Conservation (phyloP, 148 eudicot genomes). For the Rhododendron simsii region DNA sequence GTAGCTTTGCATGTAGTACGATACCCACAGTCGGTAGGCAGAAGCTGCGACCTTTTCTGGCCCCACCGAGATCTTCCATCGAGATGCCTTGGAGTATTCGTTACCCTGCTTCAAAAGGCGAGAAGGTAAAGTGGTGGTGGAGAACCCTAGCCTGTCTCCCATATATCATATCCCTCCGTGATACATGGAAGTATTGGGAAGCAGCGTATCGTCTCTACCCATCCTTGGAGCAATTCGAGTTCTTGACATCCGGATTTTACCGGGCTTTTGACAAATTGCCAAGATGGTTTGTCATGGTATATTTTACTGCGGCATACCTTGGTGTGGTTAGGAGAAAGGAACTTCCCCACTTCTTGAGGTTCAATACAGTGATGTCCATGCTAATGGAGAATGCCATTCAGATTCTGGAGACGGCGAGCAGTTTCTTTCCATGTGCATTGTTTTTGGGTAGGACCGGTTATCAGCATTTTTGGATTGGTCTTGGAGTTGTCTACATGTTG, state of each 20-base stretch:
- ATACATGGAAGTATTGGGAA: constrained; percentile 84
- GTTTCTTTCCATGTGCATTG: constrained; percentile 64
- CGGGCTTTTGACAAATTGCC: constrained; percentile 57
- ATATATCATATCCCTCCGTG: constrained; percentile 74
- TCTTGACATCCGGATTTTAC: constrained; percentile 60
- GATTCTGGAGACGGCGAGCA: constrained; percentile 53
- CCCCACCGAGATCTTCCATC: constrained; percentile 49
- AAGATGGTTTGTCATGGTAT: constrained; percentile 67
- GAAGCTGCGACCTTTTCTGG: not conserved
- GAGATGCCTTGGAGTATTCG: constrained; percentile 58
- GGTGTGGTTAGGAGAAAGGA: constrained; percentile 77
- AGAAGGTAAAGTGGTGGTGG: constrained; percentile 88
- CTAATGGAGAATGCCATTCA: constrained; percentile 74
- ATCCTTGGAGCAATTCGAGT: constrained; percentile 64
- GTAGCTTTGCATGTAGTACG: constrained; percentile 23
- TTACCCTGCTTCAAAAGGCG: constrained; percentile 58
- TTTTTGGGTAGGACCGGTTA: constrained; percentile 75
- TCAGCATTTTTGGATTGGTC: constrained; percentile 74
- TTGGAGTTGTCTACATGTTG: constrained; percentile 54
- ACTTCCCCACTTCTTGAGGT: constrained; percentile 93
- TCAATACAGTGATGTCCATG: constrained; percentile 86
- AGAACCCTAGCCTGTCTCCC: constrained; percentile 78
- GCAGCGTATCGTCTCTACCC: constrained; percentile 78
- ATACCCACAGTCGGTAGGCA: constrained; percentile 32
- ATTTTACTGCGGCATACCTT: constrained; percentile 67